A percentile compares a stretch with the other conserved stretches of the same genome.
Evolutionary conservation across 1,284 basidiomycete genomes (phyloP).

Genomic region (Fomitopsis palustris): DNA sequence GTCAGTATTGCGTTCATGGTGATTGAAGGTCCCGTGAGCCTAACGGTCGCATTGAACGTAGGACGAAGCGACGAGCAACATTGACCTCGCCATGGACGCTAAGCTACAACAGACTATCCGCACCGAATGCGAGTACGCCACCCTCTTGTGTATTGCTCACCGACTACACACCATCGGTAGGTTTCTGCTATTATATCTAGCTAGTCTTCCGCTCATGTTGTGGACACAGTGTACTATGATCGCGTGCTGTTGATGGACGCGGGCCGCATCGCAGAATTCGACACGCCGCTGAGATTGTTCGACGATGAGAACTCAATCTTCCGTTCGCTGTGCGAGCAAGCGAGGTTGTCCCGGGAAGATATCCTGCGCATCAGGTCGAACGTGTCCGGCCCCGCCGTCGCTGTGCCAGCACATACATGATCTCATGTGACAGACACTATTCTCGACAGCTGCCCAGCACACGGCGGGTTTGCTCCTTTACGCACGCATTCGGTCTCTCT

Average conservation of each 20-base stretch:
- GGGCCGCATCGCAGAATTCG: conserved; percentile 71
- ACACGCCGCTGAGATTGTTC: conserved; percentile 77
- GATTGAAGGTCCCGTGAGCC: too few relatives aligned
- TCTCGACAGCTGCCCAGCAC: too few relatives aligned
- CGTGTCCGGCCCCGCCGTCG: not conserved
- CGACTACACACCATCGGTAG: conserved; percentile 71
- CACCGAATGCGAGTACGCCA: conserved; percentile 60
- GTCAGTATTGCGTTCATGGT: conserved; percentile 32
- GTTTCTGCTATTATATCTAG: too few relatives aligned
- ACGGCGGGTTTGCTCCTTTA: too few relatives aligned
- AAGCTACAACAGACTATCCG: conserved; percentile 75
- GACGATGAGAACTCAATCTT: conserved; percentile 70
- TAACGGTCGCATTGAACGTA: conserved; percentile 14
- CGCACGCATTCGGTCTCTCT: too few relatives aligned
- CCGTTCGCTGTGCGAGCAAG: conserved; percentile 73
- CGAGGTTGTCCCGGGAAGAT: conserved; percentile 57
- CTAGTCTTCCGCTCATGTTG: not conserved
- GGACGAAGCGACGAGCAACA: conserved; percentile 81
- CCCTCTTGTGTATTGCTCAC: conserved; percentile 74
- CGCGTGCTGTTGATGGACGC: conserved; percentile 73
- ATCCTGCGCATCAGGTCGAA: conserved; percentile 40
- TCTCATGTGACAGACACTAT: too few relatives aligned
- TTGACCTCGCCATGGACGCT: conserved; percentile 80
- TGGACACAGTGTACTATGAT: conserved; percentile 63
- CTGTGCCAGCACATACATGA: too few relatives aligned